These are phyloP conservation scores for Tuber melanosporum DNA, from an alignment of 495 filamentous ascomycete genomes.

Conservation along the genomic window DNA sequence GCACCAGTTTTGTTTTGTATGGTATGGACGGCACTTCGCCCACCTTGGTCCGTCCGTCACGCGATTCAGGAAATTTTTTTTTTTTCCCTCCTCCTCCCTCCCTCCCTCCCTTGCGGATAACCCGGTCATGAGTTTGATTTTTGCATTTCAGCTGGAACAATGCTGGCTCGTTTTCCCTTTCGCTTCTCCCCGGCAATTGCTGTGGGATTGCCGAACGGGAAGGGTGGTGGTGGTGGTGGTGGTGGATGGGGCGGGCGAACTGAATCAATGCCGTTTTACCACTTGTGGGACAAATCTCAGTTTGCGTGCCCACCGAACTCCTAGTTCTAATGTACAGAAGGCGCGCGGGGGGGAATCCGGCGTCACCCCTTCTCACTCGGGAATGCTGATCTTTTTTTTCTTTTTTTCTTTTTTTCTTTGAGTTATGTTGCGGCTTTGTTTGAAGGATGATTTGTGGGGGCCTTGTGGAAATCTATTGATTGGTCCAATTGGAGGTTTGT, in stretches of 20 bases:
- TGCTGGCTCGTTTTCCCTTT: not conserved
- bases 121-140: conserved; percentile 6
- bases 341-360: not conserved
- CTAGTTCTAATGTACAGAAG: not conserved
- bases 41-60: not conserved
- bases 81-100: too few species aligned
- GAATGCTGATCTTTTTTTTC: not conserved
- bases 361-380: conserved; percentile 1
- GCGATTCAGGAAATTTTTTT: not conserved
- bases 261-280: conserved; percentile 5
- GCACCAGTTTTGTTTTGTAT: not conserved
- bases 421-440: not conserved
- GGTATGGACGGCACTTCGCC: not conserved
- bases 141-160: conserved; percentile 3
- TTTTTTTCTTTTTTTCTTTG: not conserved
- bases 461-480: not conserved
- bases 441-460: conserved; percentile 1
- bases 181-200: not conserved
- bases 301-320: not conserved
- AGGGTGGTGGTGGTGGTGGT: conserved; percentile 6
- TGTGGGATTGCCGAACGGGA: conserved; percentile 1
- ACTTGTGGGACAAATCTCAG: conserved; percentile 4
- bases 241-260: not conserved
- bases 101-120: not conserved
- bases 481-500: not conserved